A percentile compares a stretch with the other conserved stretches of the same genome.
These are phyloP conservation scores for Wickerhamomyces hampshirensis DNA, from an alignment of 805 yeast genomes.

Conservation along the genomic window DNA sequence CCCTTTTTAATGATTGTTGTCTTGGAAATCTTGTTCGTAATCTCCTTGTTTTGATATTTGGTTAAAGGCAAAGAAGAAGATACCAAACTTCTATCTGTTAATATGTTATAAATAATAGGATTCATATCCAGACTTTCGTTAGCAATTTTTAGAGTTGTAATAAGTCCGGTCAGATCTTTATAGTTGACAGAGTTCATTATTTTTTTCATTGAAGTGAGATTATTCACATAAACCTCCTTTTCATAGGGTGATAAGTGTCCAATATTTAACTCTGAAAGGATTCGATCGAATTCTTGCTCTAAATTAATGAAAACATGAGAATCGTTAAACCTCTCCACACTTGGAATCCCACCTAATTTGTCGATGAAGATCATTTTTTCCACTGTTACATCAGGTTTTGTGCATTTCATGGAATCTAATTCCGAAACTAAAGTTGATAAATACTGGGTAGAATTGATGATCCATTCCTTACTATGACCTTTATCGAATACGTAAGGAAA, in stretches of 20 bases:
- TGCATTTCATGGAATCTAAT: conserved; percentile 17
- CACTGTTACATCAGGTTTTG: conserved; percentile 34
- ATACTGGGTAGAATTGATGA: conserved; percentile 37
- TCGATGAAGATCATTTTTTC: conserved; percentile 84
- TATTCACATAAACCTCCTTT: conserved; percentile 55
- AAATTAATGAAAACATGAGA: conserved; percentile 86
- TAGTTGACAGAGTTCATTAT: conserved; percentile 42
- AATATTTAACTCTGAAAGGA: conserved; percentile 56
- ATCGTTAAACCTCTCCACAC: conserved; percentile 71
- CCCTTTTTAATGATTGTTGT: conserved; percentile 84
- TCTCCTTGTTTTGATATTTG: conserved; percentile 24
- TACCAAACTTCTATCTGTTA: conserved; percentile 87
- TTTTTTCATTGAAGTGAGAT: conserved; percentile 60
- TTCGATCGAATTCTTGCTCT: conserved; percentile 71
- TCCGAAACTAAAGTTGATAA: conserved; percentile 30
- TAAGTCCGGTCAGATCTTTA: conserved; percentile 65
- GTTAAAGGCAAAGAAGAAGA: conserved; percentile 85
- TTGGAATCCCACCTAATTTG: conserved; percentile 86
- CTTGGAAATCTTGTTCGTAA: conserved; percentile 25
- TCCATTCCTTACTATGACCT: conserved; percentile 34
- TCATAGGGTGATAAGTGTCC: conserved; percentile 44
- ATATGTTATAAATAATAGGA: conserved; percentile 83
- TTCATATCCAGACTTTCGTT: conserved; percentile 48
- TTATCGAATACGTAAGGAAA: conserved; percentile 68
- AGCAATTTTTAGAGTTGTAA: conserved; percentile 80